Evolutionary conservation across 352 stramenopile genomes (phyloP), one percentile per base, ranked within the genome.

Genomic region (Phytophthora agathidicida): DNA sequence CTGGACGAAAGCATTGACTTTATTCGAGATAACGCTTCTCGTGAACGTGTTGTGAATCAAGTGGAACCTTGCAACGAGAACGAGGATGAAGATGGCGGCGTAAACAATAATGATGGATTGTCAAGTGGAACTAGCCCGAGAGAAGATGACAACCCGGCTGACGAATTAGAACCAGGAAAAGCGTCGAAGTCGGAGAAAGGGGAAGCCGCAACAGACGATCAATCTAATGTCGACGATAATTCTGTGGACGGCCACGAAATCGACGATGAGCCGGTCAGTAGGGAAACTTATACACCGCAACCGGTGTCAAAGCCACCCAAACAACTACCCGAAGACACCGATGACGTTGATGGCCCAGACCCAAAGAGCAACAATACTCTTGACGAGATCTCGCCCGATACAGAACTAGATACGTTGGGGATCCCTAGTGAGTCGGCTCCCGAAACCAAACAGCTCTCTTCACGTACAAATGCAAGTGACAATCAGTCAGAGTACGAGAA

Each of bases 1-100:
- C 63, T 89, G 5, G 81, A 91, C 16, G 81, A 91, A 24, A 88
- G 71, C 52, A 35, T 86, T 7, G 64, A 73, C 16, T 71, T 76
- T 28, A 54, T 49, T 44, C 44, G 22, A 7, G 37, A 10, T 33
- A 43, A 19, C 28, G n/a, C 23, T 55, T 62, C 37, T 16, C 38
- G 38, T 28, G 49, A 57, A 26, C 8, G 16, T 37, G 22, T 24
- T 54, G 7, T 13, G 2, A 54, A 17, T 32, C 42, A 39, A 45
- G 14, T 20, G 17, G 33, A 66, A 22, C 14, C 13, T 22, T 55
- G 24, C 38, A 24, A 16, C 33, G 31, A 36, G 31, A 55, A 57
- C n/a, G 44, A 65, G 5, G 37, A 30, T 23, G 46, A 38, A 20
- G 36, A 66, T 14, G 48, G 59, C 13, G 23, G 49, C 1, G 39